Base-by-base conservation (phyloP, 441 rosid species). In the Erodium chrysanthum region DNA sequence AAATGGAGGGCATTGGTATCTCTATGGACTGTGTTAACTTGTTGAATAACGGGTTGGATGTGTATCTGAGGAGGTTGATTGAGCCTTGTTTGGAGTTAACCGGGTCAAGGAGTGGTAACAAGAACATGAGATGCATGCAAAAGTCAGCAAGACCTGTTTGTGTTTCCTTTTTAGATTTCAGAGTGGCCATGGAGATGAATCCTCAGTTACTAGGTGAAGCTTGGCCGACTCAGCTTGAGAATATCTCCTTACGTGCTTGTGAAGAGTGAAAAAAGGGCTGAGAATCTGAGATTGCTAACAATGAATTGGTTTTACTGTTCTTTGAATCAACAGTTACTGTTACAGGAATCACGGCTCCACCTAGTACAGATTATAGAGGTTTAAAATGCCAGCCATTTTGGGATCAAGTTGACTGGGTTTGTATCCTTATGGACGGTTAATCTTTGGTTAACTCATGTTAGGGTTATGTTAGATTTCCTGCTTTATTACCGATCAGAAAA, bases 211-310 rank as follows among this genome's bases (percentile, higher is more conserved):
- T 91, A 56, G 97, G 99, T 63, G 82, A 74, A 74, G 83, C 85
- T 58, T 88, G 96, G 97, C 66, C 94, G 12, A 65, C 66, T 50
- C 87, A 90, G 61, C 85, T 86, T 7, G 99, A 89, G 81, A 89
- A 83, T 75, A 77, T 91, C 56, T 75, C 78, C 40, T 71, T 67
- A 27, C 68, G 67, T 62, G 74, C 80, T 70, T 83, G 60, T 0
- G 85, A 85, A 69, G 83, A 81, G 71, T 75, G 74, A 77, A 59
- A n/a, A 61, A 37, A 37, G 42, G 42, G 42, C 42, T 37, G 42
- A 37, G 42, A 37, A 7, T 37, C 10, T 37, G 42, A 31, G 35
- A 5, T 31, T 31, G 7, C 35, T 31, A 31, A 37, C 11, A 37
- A 37, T 37, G 42, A 37, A 8, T 37, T 37, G 40, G 40, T 35